Conservation (phyloP, 192 early-diverging fungal species). For the Podila verticillata region DNA sequence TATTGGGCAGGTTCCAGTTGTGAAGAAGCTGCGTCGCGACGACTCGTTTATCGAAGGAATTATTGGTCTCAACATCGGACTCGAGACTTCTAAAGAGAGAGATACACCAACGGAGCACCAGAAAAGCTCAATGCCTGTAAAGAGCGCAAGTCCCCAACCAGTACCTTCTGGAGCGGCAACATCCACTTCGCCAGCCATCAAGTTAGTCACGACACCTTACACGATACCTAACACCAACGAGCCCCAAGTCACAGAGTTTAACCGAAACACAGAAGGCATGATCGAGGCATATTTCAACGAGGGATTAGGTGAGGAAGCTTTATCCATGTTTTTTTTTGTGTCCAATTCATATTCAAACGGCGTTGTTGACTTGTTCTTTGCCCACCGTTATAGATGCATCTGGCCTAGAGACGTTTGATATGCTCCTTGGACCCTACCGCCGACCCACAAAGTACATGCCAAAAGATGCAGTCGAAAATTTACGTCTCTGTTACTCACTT, state of each 20-base stretch:
- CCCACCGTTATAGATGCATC: slow-evolving; percentile 16
- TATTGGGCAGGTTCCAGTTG: not conserved
- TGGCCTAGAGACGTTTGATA: slow-evolving; percentile 45
- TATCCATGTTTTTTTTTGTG: no score
- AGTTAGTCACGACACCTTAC: not conserved
- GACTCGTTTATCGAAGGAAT: not conserved
- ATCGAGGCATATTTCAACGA: slow-evolving; percentile 36
- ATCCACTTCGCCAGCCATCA: not conserved
- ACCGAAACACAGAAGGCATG: slow-evolving; percentile 38
- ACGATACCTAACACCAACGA: no score
- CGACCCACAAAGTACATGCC: slow-evolving; percentile 32
- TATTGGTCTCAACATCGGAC: not conserved
- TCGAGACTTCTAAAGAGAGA: no score
- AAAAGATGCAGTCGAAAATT: no score
- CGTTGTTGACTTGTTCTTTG: not conserved
- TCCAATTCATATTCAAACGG: not conserved
- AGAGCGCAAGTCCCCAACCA: not conserved
- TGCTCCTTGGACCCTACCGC: slow-evolving; percentile 27
- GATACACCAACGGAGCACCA: no score
- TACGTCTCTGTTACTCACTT: no score
- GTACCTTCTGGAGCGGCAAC: not conserved
- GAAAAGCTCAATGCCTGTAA: not conserved
- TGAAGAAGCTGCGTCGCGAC: not conserved
- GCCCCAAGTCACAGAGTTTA: slow-evolving; percentile 19
- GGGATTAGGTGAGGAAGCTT: slow-evolving; percentile 25